phyloP scores from a whole-genome alignment of 2,329 filamentous ascomycete genomes.

The Penicillium sp. region DNA sequence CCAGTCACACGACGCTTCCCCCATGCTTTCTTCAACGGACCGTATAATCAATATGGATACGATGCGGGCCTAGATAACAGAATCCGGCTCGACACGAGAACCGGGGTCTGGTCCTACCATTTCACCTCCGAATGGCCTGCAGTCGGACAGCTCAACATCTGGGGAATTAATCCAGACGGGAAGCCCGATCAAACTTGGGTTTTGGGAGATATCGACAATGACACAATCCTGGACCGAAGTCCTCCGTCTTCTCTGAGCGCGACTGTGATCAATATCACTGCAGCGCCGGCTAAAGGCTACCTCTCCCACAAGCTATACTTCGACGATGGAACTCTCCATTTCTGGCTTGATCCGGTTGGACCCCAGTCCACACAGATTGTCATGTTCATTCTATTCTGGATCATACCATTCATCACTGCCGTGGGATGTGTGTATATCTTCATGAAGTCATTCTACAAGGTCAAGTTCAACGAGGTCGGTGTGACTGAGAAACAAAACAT shows the following conservation, averaged over 20 bases:
- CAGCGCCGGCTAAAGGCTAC: constrained; percentile 46
- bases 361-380: constrained; percentile 46
- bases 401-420: constrained; percentile 47
- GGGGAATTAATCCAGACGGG: constrained; percentile 58
- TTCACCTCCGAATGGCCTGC: constrained; percentile 58
- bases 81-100: constrained; percentile 40
- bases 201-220: constrained; percentile 53
- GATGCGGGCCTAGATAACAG: constrained; percentile 50
- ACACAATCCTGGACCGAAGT: constrained; percentile 53
- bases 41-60: constrained; percentile 57
- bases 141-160: constrained; percentile 54
- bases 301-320: constrained; percentile 50
- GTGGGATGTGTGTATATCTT: constrained; percentile 48
- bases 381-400: constrained; percentile 48
- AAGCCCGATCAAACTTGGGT: constrained; percentile 52
- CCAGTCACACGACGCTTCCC: constrained; percentile 47
- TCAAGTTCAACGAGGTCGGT: constrained; percentile 55
- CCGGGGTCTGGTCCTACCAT: constrained; percentile 50
- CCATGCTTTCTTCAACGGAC: constrained; percentile 54
- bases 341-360: constrained; percentile 46
- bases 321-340: constrained; percentile 47
- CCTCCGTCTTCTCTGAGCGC: constrained; percentile 50
- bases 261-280: constrained; percentile 52
- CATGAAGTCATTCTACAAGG: constrained; percentile 54
- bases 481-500: constrained; percentile 43